A percentile compares a stretch with the other conserved stretches of the same genome.
Evolutionary conservation across 495 filamentous ascomycete genomes (phyloP).

Genomic region (Hypomontagnella monticulosa): DNA sequence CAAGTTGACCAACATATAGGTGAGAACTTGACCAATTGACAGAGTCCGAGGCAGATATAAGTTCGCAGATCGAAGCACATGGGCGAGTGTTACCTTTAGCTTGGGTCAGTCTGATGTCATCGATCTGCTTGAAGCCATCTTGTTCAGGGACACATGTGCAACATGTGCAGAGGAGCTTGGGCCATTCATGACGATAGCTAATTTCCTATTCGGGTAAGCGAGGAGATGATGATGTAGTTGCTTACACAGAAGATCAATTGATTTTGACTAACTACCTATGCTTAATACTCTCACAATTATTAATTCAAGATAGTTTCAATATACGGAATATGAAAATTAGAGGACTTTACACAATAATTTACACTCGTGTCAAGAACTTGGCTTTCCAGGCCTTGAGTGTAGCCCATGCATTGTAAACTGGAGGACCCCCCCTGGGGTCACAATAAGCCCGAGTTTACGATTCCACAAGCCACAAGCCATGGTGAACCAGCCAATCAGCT

Average conservation of each 20-base stretch:
- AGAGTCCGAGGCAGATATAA: neutral
- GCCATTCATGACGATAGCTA: constrained; percentile 30
- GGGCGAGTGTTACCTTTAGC: neutral
- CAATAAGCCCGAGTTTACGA: no score
- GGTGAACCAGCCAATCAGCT: no score
- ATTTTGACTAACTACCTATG: no score
- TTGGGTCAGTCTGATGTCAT: constrained; percentile 37
- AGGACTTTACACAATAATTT: no score
- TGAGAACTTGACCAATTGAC: neutral
- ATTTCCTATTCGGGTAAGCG: constrained; percentile 24
- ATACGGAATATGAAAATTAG: neutral
- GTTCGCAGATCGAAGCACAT: neutral
- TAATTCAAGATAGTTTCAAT: neutral
- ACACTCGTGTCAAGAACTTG: no score
- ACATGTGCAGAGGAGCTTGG: constrained; percentile 29
- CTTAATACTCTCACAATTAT: no score
- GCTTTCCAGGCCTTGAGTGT: no score
- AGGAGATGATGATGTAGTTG: constrained; percentile 8
- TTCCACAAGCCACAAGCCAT: no score
- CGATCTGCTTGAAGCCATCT: constrained; percentile 13
- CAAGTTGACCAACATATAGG: neutral
- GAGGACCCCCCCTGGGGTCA: no score
- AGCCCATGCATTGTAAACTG: neutral
- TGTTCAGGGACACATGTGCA: constrained; percentile 15
- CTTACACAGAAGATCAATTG: neutral